Evolutionary conservation across 2,329 filamentous ascomycete species (phyloP), one percentile per base, ranked within the genome.

Genomic region (Sclerotinia subarctica): DNA sequence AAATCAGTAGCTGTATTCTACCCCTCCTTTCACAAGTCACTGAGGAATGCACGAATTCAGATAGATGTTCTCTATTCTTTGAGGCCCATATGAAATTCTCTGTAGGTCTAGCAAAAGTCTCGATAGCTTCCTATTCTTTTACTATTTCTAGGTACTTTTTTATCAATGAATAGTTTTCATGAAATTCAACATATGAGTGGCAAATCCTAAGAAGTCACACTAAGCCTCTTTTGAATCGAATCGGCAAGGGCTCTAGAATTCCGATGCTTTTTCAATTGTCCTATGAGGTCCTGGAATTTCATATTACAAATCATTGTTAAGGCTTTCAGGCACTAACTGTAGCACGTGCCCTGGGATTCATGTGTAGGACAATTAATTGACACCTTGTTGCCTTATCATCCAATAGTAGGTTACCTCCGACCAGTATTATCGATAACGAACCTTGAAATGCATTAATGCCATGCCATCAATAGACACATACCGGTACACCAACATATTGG

Each of bases 31-130:
- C 11, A 56, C 3, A 56, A 35, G 53, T 38, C 11, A 56, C 29
- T 38, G 29, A 26, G 59, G 46, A 63, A 51, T 51, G 29, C n/a
- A 38, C n/a, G 59, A 51, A 52, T 63, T 38, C 21, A 26, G n/a
- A 49, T 15, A 26, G n/a, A 49, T 15, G 21, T 24, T 62, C n/a
- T 51, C 46, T 51, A 24, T 49, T 29, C 13, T 49, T 19, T 2
- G 29, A 62, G 19, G 51, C 8, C 59, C 21, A 24, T 24, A 5
- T 46, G 24, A 60, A 60, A 60, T 35, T 60, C 26, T 47, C 29
- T 49, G 26, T 44, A 3, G 19, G 15, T 52, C n/a, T 57, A 57
- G 58, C 29, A 19, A 62, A 49, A n/a, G 21, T 49, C 29, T 32
- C 35, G 17, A 35, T 46, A 7, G 21, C 13, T 19, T 47, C n/a